Conservation (phyloP, 2,329 filamentous ascomycete genomes). For the Pleurostoma richardsiae region DNA sequence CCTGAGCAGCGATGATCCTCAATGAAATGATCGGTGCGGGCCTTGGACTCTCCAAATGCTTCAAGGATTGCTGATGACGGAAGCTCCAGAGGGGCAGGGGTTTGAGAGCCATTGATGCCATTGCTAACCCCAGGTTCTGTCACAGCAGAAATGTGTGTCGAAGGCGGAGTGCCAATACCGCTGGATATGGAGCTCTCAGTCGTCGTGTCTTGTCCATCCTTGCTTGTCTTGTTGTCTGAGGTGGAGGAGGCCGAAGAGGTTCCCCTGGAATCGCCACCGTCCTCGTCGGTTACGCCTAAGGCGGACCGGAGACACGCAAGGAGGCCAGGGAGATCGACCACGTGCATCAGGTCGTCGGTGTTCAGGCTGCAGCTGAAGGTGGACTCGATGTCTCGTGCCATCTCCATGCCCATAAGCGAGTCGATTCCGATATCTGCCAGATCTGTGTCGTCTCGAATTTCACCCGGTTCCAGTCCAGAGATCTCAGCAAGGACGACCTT, state of each 20-base stretch:
- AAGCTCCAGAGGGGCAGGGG: not conserved
- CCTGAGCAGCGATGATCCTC: constrained; percentile 1
- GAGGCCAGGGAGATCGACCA: not conserved
- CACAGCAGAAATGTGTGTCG: not conserved
- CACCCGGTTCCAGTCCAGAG: constrained; percentile 16
- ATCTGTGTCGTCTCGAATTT: constrained; percentile 26
- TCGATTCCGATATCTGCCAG: constrained; percentile 43
- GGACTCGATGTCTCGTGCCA: constrained; percentile 33
- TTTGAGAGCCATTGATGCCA: not conserved
- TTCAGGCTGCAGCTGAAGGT: constrained; percentile 23
- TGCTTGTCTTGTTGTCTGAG: not conserved
- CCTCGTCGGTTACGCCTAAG: not conserved
- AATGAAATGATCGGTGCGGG: not conserved
- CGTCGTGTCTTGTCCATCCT: not conserved
- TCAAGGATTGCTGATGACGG: not conserved
- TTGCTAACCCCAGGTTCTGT: not conserved
- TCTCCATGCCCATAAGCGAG: constrained; percentile 44
- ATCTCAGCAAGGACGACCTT: constrained; percentile 2
- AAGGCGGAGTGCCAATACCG: not conserved
- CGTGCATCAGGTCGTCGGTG: constrained; percentile 1
- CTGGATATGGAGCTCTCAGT: too few relatives aligned
- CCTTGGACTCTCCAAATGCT: not conserved
- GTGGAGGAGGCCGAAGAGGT: not conserved
- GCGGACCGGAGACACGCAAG: not conserved
- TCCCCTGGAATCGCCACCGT: not conserved